phyloP scores from a whole-genome alignment of 225 moss, liverwort and hornwort species.

The Ulota crispa region DNA sequence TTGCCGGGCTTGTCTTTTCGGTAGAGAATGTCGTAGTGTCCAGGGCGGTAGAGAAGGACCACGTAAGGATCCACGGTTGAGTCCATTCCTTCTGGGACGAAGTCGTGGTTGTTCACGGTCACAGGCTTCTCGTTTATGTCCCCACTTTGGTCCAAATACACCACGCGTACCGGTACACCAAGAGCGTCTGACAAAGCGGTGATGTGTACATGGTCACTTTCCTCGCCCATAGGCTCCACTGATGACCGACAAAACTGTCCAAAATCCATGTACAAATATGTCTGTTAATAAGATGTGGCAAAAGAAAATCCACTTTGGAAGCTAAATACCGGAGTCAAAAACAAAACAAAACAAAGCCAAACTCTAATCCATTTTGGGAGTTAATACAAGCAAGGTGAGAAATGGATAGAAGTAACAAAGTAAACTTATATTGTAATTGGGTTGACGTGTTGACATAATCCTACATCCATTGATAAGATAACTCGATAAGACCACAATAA shows the following conservation, averaged over 20 bases:
- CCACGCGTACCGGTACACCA: slow-evolving; percentile 92
- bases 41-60: slow-evolving; percentile 82
- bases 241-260: slow-evolving; percentile 96
- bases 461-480: too few relatives aligned
- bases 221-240: slow-evolving; percentile 99
- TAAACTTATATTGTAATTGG: too few relatives aligned
- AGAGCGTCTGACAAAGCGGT: slow-evolving; percentile 93
- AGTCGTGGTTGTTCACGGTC: slow-evolving; percentile 94
- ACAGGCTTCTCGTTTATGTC: slow-evolving; percentile 72
- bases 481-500: too few relatives aligned
- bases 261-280: neutral
- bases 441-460: too few relatives aligned
- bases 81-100: slow-evolving; percentile 58
- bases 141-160: slow-evolving; percentile 91
- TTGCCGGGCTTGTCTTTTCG: slow-evolving; percentile 17
- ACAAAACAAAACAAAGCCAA: too few relatives aligned
- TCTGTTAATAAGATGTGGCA: too few relatives aligned
- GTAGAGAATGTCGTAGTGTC: slow-evolving; percentile 88
- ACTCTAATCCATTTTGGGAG: too few relatives aligned
- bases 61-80: slow-evolving; percentile 51
- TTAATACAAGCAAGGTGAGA: too few relatives aligned
- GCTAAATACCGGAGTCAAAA: too few relatives aligned
- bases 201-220: slow-evolving; percentile 98
- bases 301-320: too few relatives aligned
- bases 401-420: too few relatives aligned